phyloP scores from a whole-genome alignment of 2,329 filamentous ascomycete genomes.

The Xenoacremonium recifei region DNA sequence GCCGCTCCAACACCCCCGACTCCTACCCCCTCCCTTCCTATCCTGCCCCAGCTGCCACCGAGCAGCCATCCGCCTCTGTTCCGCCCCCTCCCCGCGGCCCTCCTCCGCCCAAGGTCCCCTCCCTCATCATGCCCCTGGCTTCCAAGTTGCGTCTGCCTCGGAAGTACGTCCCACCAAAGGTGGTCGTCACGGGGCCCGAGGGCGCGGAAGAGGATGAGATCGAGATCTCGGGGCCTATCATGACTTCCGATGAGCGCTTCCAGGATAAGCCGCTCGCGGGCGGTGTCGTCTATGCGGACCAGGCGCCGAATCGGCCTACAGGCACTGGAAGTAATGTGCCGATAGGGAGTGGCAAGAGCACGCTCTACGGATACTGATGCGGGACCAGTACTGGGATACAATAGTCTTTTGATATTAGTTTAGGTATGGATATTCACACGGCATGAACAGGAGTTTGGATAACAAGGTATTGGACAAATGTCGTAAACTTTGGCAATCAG shows the following conservation, averaged over 20 bases:
- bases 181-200: constrained; percentile 20
- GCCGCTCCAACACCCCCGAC: constrained; percentile 1
- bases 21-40: constrained; percentile 26
- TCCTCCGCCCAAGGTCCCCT: constrained; percentile 30
- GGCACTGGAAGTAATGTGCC: constrained; percentile 26
- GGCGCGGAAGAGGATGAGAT: constrained; percentile 18
- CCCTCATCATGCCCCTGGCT: constrained; percentile 37
- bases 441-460: constrained; percentile 5
- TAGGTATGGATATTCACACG: constrained; percentile 1
- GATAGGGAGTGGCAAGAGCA: constrained; percentile 34
- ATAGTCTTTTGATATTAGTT: neutral
- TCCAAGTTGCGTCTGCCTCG: constrained; percentile 39
- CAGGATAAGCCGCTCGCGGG: constrained; percentile 21
- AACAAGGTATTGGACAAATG: too few relatives aligned
- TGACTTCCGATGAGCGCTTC: constrained; percentile 25
- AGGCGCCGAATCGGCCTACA: constrained; percentile 2
- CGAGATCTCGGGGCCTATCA: constrained; percentile 30
- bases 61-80: constrained; percentile 10
- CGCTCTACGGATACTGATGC: constrained; percentile 30
- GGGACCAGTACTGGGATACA: neutral
- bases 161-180: constrained; percentile 38
- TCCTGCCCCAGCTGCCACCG: constrained; percentile 25
- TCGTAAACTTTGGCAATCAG: too few relatives aligned
- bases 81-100: constrained; percentile 28
- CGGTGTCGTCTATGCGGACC: neutral